Evolutionary conservation across 2,329 filamentous ascomycete species (phyloP).

Genomic region (Nigrospora oryzae): DNA sequence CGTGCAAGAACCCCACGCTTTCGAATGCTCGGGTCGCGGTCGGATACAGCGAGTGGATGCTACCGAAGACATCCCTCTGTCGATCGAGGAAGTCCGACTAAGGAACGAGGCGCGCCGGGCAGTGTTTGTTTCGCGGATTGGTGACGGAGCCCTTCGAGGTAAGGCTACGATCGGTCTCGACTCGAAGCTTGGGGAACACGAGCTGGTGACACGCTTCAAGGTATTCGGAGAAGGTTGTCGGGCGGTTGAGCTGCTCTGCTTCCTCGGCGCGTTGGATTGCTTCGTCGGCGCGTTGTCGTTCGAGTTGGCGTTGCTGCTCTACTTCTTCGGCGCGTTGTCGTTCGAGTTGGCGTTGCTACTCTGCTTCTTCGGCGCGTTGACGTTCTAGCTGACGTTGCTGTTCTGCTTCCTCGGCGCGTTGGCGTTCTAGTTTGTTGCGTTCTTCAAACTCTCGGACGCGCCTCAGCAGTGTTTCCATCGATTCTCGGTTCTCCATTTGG

Average conservation of each 20-base stretch:
- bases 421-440: neutral
- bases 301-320: neutral
- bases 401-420: neutral
- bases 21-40: constrained; percentile 16
- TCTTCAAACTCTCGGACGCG: no score
- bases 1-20: constrained; percentile 11
- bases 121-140: constrained; percentile 19
- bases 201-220: constrained; percentile 17
- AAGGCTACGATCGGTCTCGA: constrained; percentile 15
- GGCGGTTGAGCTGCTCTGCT: constrained; percentile 11
- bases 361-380: neutral
- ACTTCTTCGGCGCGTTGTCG: neutral
- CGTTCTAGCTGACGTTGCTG: neutral
- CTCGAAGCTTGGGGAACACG: constrained; percentile 12
- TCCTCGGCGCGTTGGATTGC: neutral
- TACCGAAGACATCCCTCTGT: constrained; percentile 12
- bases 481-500: no score
- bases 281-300: neutral
- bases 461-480: no score
- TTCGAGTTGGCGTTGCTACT: neutral
- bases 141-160: constrained; percentile 18
- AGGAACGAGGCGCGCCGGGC: constrained; percentile 15
- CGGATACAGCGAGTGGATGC: constrained; percentile 12
- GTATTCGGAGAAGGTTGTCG: constrained; percentile 21
- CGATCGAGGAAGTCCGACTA: constrained; percentile 20